Base-by-base conservation (phyloP, 148 eudicot genomes). In the Chenopodium quinoa region DNA sequence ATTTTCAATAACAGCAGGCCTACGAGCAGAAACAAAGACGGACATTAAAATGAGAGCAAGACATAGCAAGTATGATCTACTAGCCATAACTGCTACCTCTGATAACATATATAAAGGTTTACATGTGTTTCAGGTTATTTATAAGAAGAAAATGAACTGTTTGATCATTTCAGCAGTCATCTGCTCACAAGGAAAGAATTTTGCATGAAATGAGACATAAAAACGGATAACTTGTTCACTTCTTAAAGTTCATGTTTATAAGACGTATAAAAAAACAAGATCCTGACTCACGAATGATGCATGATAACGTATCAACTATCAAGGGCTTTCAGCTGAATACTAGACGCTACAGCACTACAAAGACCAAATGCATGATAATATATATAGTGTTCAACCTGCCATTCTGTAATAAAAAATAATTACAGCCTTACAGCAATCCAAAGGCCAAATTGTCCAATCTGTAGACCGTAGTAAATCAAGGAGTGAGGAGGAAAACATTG, bases 21-120 rank as follows among this genome's bases (percentile, higher is more conserved):
- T 73, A 40, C 74, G 71, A 66, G 75, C 84, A 66, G 76, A 84
- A 25, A n/a, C 86, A 72, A 27, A 27, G 34, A 56, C 70, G 66
- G 37, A 37, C 78, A 72, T 71, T 22, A 71, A 54, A 23, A 60
- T 58, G 64, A 85, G 75, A 73, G 75, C 37, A 65, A 73, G 78
- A 40, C 78, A 40, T 31, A 81, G 65, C n/a, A 85, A 78, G 79
- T 67, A 62, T 72, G 81, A 46, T 73, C 65, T 80, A 56, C 54
- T 50, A 54, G 79, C 79, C 84, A 81, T 78, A 22, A 44, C 25
- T 40, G 54, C 12, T 44, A 62, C 75, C 47, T 77, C 56, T 25
- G 77, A 25, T 69, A 60, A 37, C 20, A 63, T 75, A 66, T 58
- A 48, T 23, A 71, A 32, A 17, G 10, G 40, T 20, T 34, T 25